Evolutionary conservation across 768 basidiomycete species (phyloP).

Genomic region (Leccinum pellstonianum): DNA sequence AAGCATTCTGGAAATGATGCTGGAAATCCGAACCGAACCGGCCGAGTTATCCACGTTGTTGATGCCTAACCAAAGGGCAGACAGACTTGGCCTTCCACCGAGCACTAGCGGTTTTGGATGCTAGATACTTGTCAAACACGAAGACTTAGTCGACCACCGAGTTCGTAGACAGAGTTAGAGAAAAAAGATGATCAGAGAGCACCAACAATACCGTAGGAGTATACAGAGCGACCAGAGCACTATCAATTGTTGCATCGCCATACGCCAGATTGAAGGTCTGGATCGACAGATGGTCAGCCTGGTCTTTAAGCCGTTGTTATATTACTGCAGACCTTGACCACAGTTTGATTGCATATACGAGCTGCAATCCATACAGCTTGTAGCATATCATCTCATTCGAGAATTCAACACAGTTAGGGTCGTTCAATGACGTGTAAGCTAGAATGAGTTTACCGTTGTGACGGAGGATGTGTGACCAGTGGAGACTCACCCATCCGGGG

Average conservation of each 20-base stretch:
- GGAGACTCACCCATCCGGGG: too few species aligned
- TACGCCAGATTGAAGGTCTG: slow-evolving; percentile 67
- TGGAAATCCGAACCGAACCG: slow-evolving; percentile 19
- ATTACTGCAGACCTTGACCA: not conserved
- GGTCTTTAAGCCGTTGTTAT: slow-evolving; percentile 15
- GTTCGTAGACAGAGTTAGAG: slow-evolving; percentile 8
- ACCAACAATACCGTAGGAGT: slow-evolving; percentile 48
- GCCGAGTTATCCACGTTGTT: slow-evolving; percentile 48
- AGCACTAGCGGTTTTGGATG: slow-evolving; percentile 46
- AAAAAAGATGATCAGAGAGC: slow-evolving; percentile 5
- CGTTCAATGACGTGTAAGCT: too few species aligned
- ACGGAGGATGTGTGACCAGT: too few species aligned
- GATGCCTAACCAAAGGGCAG: slow-evolving; percentile 70
- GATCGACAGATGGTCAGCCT: not conserved
- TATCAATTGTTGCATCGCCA: slow-evolving; percentile 65
- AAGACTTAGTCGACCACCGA: slow-evolving; percentile 56
- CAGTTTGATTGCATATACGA: slow-evolving; percentile 13
- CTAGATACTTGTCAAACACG: slow-evolving; percentile 50
- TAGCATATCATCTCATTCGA: too few species aligned
- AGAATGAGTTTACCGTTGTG: too few species aligned
- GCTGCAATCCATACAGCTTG: too few species aligned
- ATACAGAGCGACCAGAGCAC: slow-evolving; percentile 53
- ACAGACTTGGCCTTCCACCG: slow-evolving; percentile 56
- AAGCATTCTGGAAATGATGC: not conserved
- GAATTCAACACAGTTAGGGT: too few species aligned